These are phyloP conservation scores for Clarireedia homoeocarpa DNA, from an alignment of 2,329 filamentous ascomycete genomes.

Conservation along the genomic window DNA sequence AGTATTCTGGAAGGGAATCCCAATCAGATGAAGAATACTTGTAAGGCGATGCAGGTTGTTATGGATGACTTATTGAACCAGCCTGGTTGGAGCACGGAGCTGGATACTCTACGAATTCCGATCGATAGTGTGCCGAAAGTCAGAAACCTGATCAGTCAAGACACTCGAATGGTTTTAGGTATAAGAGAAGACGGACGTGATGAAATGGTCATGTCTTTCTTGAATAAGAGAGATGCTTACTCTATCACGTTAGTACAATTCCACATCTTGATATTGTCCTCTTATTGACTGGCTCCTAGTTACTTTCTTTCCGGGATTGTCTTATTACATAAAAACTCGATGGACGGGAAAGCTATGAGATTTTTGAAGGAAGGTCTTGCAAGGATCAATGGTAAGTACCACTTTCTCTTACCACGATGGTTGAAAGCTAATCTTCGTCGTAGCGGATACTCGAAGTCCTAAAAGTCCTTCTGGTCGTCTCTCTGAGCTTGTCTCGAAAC, in stretches of 20 bases:
- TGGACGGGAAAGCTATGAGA: slow-evolving; percentile 46
- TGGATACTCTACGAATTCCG: slow-evolving; percentile 44
- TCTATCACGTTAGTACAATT: slow-evolving; percentile 22
- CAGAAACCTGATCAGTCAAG: slow-evolving; percentile 45
- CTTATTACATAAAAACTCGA: slow-evolving; percentile 44
- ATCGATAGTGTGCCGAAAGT: slow-evolving; percentile 44
- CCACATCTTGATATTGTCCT: background rate
- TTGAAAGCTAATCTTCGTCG: background rate
- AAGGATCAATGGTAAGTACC: slow-evolving; percentile 29
- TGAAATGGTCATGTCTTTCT: slow-evolving; percentile 51
- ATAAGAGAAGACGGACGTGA: slow-evolving; percentile 39
- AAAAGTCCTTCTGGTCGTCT: slow-evolving; percentile 23
- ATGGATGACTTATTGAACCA: slow-evolving; percentile 47
- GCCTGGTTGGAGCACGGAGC: slow-evolving; percentile 28
- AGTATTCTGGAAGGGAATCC: slow-evolving; percentile 53
- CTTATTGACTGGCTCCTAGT: slow-evolving; percentile 9
- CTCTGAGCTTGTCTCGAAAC: slow-evolving; percentile 21
- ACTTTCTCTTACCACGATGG: too few species aligned
- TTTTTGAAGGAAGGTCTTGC: slow-evolving; percentile 51
- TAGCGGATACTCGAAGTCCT: slow-evolving; percentile 5
- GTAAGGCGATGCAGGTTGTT: slow-evolving; percentile 51
- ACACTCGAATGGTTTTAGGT: slow-evolving; percentile 49
- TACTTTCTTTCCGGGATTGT: slow-evolving; percentile 26
- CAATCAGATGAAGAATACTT: slow-evolving; percentile 49
- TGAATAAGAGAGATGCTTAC: slow-evolving; percentile 51